phyloP scores from a whole-genome alignment of 1,284 basidiomycete genomes.

The Pseudozyma sp. region DNA sequence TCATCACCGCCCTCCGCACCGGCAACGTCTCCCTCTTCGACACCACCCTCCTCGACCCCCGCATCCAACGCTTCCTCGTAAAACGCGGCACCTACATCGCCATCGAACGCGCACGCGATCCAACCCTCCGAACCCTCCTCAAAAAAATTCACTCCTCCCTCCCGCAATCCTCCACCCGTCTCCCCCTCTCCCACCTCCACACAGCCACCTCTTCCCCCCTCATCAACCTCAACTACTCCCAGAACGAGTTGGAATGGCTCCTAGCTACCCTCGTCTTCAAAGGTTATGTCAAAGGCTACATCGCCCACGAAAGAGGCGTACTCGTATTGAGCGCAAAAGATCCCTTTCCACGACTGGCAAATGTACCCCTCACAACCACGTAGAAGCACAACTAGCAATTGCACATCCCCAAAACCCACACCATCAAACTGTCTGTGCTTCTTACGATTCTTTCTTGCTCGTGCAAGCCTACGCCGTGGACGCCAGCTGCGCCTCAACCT shows the following conservation, averaged over 20 bases:
- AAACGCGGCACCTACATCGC: slow-evolving; percentile 86
- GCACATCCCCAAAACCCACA: too few relatives aligned
- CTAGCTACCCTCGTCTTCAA: slow-evolving; percentile 90
- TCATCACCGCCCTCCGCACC: slow-evolving; percentile 79
- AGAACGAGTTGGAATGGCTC: slow-evolving; percentile 91
- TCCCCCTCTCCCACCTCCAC: slow-evolving; percentile 39
- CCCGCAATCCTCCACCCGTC: slow-evolving; percentile 33
- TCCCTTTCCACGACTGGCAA: slow-evolving; percentile 76
- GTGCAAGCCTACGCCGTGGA: slow-evolving; percentile 1
- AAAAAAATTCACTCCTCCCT: slow-evolving; percentile 79
- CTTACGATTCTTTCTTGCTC: too few relatives aligned
- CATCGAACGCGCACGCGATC: slow-evolving; percentile 86
- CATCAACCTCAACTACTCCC: slow-evolving; percentile 65
- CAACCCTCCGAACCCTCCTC: slow-evolving; percentile 86
- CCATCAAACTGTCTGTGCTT: too few relatives aligned
- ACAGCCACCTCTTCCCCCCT: slow-evolving; percentile 31
- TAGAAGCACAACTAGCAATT: background rate
- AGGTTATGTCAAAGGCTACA: slow-evolving; percentile 91
- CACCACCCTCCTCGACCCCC: slow-evolving; percentile 73
- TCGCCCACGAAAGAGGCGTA: slow-evolving; percentile 92
- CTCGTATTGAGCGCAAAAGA: slow-evolving; percentile 85
- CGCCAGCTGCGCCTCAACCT: slow-evolving; percentile 29
- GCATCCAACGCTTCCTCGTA: slow-evolving; percentile 76
- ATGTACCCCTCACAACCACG: slow-evolving; percentile 15
- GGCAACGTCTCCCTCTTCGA: slow-evolving; percentile 88